These are phyloP conservation scores for Monilinia polystroma DNA, from an alignment of 2,329 filamentous ascomycete genomes.

Conservation along the genomic window DNA sequence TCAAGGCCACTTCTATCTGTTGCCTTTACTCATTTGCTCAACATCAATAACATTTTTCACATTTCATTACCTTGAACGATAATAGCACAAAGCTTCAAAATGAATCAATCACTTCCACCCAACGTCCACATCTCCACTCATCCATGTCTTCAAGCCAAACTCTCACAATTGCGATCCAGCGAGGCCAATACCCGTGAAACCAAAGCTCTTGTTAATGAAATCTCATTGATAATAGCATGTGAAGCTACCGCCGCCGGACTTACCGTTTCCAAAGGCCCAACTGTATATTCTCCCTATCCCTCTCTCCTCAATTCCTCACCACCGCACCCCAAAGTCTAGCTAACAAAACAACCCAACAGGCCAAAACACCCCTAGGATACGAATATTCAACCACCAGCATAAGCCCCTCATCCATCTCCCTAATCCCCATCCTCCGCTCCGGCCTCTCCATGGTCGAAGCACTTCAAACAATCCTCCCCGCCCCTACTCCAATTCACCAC, in stretches of 20 bases:
- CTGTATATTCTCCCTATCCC: constrained; percentile 49
- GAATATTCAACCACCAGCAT: constrained; percentile 67
- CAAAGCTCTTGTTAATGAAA: constrained; percentile 81
- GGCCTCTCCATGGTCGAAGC: constrained; percentile 90
- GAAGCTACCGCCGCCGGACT: constrained; percentile 73
- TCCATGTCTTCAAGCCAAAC: constrained; percentile 83
- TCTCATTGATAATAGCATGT: constrained; percentile 75
- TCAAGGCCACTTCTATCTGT: background rate
- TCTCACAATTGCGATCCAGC: constrained; percentile 81
- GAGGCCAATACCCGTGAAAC: constrained; percentile 71
- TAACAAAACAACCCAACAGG: constrained; percentile 49
- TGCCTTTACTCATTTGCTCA: background rate
- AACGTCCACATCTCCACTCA: constrained; percentile 79
- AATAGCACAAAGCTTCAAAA: constrained; percentile 24
- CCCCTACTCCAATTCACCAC: constrained; percentile 81
- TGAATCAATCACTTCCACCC: constrained; percentile 47
- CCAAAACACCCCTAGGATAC: constrained; percentile 74
- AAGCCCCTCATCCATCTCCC: constrained; percentile 62
- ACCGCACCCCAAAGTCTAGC: background rate
- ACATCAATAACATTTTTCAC: background rate
- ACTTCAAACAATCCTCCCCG: constrained; percentile 77
- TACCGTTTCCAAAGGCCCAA: constrained; percentile 55
- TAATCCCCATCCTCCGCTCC: constrained; percentile 90
- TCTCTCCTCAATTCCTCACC: background rate
- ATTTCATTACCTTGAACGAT: background rate